Conservation (phyloP, 257 asterid species). For the Mitragyna speciosa region DNA sequence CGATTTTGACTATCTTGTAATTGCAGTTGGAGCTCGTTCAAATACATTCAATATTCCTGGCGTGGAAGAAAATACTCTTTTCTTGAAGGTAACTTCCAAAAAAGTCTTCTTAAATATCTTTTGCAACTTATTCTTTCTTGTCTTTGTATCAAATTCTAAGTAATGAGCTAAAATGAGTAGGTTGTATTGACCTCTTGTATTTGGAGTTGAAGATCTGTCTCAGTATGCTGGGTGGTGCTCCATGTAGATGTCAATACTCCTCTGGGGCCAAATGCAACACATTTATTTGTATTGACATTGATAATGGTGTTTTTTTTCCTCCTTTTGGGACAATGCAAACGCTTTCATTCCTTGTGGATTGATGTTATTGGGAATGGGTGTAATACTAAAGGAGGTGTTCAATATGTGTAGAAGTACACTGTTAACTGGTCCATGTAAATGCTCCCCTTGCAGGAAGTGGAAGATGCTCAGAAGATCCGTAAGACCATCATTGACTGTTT, state of each 20-base stretch:
- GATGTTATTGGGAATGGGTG: too few relatives aligned
- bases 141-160: background rate
- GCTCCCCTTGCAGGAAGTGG: constrained; percentile 64
- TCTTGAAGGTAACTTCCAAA: constrained; percentile 61
- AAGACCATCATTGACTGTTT: constrained; percentile 75
- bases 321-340: background rate
- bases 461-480: constrained; percentile 85
- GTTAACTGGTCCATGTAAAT: background rate
- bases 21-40: constrained; percentile 91
- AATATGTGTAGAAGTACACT: too few relatives aligned
- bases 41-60: constrained; percentile 93
- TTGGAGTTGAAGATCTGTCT: background rate
- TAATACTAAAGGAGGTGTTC: too few relatives aligned
- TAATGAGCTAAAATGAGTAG: background rate
- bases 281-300: background rate
- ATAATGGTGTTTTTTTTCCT: background rate
- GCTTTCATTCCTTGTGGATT: too few relatives aligned
- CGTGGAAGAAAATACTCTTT: constrained; percentile 79
- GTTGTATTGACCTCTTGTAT: background rate
- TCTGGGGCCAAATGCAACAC: background rate
- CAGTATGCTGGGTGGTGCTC: background rate
- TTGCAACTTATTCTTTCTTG: constrained; percentile 9
- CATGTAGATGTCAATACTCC: background rate
- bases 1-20: constrained; percentile 77
- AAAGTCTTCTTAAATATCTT: background rate